Evolutionary conservation across 495 filamentous ascomycete genomes (phyloP), one percentile per base, ranked within the genome.

Genomic region (Extremus antarcticus): DNA sequence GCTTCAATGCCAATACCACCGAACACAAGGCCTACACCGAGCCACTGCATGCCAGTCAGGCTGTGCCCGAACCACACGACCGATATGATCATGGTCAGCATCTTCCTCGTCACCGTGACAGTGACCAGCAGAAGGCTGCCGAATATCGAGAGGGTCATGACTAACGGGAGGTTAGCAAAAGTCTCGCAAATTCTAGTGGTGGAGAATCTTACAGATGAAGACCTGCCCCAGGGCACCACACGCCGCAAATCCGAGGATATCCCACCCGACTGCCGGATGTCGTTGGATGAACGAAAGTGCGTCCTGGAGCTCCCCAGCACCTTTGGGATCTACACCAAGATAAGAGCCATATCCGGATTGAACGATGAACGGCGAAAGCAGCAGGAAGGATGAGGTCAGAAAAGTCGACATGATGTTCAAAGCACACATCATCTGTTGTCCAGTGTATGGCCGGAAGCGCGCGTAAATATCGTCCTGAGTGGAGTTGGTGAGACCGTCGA

Each of bases 341-440:
- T 79, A 86, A 61, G 79, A 74, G 45, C 87, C 77, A 16, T 87
- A 46, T 7, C 77, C 74, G 3, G 83, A 84, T 48, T 75, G 71
- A 0, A 82, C 84, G 3, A 95, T 65, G 72, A 83, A 87, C 7
- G 94, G 94, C 59, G 82, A 83, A 20, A 90, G 65, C 40, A 90
- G 61, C 21, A 98, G 78, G 56, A 91, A 97, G 1, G 68, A 62
- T 29, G 79, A 73, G 2, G 89, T 97, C 48, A 96, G 68, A 25
- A 77, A 56, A 0, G 88, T 90, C 40, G 77, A 82, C 60, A 97
- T 80, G 29, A 94, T 68, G 63, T 96, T 97, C 64, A 95, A 87
- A n/a, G 91, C 94, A 55, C 88, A 88, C 92, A 98, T 98, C 92
- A 98, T 97, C 78, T 97, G 94, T 50, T 91, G 89, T 1, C 94